A percentile compares a stretch with the other conserved stretches of the same genome.
phyloP scores from a whole-genome alignment of 2,329 filamentous ascomycete species.

The Pestalotiopsis sp. region DNA sequence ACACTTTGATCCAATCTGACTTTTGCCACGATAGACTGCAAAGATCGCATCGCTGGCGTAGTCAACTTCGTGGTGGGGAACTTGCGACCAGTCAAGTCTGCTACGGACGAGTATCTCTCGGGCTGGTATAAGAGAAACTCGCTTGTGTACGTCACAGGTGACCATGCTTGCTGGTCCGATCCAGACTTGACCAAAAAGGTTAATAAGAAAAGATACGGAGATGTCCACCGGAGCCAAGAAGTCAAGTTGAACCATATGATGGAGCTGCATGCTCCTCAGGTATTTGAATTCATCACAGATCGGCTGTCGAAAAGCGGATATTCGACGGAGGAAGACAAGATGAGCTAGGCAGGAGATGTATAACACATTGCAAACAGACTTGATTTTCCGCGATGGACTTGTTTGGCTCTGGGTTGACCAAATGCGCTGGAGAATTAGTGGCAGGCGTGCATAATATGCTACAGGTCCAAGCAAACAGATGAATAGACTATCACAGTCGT shows the following conservation, averaged over 20 bases:
- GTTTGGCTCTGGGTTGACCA: neutral
- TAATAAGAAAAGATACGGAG: constrained; percentile 62
- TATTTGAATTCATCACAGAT: constrained; percentile 53
- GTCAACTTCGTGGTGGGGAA: constrained; percentile 82
- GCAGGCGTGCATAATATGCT: neutral
- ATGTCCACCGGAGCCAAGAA: constrained; percentile 54
- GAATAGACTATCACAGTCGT: neutral
- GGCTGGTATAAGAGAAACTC: constrained; percentile 86
- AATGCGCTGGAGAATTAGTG: neutral
- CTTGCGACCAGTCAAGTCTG: constrained; percentile 78
- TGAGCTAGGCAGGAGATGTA: neutral
- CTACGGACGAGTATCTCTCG: constrained; percentile 72
- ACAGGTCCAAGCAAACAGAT: neutral
- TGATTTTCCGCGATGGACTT: neutral
- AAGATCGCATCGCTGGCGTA: constrained; percentile 69
- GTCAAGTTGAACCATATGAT: constrained; percentile 59
- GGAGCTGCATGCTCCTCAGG: constrained; percentile 54
- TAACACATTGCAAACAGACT: neutral
- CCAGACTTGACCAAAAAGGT: constrained; percentile 62
- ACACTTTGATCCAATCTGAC: neutral
- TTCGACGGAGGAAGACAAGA: constrained; percentile 51
- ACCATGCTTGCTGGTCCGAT: constrained; percentile 77
- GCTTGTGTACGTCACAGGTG: constrained; percentile 73
- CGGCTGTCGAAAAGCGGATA: constrained; percentile 43
- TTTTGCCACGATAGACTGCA: constrained; percentile 48